Base-by-base conservation (phyloP, 2,329 filamentous ascomycete genomes). In the Beauveria sp. region DNA sequence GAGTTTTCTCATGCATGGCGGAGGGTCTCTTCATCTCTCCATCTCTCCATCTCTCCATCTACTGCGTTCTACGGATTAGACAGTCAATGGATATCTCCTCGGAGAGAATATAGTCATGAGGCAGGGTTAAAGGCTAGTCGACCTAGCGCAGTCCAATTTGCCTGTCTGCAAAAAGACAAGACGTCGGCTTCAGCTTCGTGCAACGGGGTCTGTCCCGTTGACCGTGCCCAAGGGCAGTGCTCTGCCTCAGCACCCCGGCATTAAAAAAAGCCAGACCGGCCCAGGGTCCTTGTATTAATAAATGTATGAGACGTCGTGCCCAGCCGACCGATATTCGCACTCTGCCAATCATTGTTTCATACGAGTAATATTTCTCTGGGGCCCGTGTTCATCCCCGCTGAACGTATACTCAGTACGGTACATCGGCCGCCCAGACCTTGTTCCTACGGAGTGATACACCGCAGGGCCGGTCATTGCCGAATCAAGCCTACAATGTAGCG, bases 291-390 rank as follows among this genome's bases (percentile, higher is more conserved):
- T 14, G 51, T 54, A 18, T 43, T n/a, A 20, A 40, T 38, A 59
- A 28, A 20, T 20, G 54, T 24, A 57, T 48, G 54, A 57, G 43
- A 57, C 54, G 28, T 12, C 42, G 42, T 34, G n/a, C 45, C 34
- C 34, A 31, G 46, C 34, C 56, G 20, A 34, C 46, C n/a, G 45
- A 42, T 40, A n/a, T 43, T 43, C 14, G 22, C 55, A 40, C 28
- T 34, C 26, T 31, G 54, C 18, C 26, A 45, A 40, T 48, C 45
- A 59, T 31, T 59, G 56, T 59, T 59, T 59, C 56, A 59, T 28
- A 50, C 38, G 12, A 43, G 28, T 28, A 50, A 28, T 28, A 31
- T 56, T 43, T 26, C 7, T 9, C 6, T 42, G 12, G 34, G n/a
- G 45, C 20, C 20, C 34, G 34, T 26, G 12, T 16, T 42, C 12